phyloP scores from a whole-genome alignment of 2,329 filamentous ascomycete species.

The Apiospora sp. region DNA sequence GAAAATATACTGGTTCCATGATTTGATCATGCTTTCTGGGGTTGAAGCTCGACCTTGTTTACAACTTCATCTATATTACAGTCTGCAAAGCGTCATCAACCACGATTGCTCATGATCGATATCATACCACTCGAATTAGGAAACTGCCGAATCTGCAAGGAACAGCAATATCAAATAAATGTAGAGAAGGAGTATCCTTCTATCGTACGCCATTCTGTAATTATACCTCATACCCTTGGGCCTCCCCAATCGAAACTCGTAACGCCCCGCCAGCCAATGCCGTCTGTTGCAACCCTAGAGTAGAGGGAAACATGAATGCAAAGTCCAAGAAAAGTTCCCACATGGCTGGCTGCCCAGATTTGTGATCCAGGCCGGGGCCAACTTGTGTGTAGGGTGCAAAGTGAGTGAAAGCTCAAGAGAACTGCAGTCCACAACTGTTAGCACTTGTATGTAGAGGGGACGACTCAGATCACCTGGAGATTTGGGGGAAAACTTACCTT shows the following conservation, averaged over 20 bases:
- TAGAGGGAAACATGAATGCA: slow-evolving; percentile 12
- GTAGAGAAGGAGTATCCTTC: slow-evolving; percentile 13
- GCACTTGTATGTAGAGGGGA: neutral
- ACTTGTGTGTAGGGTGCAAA: slow-evolving; percentile 3
- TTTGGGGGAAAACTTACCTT: slow-evolving; percentile 61
- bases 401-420: slow-evolving; percentile 36
- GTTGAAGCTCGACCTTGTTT: slow-evolving; percentile 1
- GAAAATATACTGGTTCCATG: neutral
- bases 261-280: slow-evolving; percentile 19
- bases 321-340: neutral
- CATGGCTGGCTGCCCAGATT: neutral
- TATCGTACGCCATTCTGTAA: slow-evolving; percentile 1
- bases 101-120: neutral
- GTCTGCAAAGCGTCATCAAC: neutral
- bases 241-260: slow-evolving; percentile 5
- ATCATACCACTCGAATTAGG: neutral
- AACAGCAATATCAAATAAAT: neutral
- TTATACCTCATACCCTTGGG: neutral
- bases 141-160: neutral
- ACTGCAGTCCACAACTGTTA: slow-evolving; percentile 31
- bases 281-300: slow-evolving; percentile 12
- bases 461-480: neutral
- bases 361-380: neutral
- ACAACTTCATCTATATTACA: slow-evolving; percentile 10
- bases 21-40: neutral